A percentile compares a stretch with the other conserved stretches of the same genome.
Evolutionary conservation across 2,329 filamentous ascomycete species (phyloP).

Genomic region (Arachnomyces sp.): DNA sequence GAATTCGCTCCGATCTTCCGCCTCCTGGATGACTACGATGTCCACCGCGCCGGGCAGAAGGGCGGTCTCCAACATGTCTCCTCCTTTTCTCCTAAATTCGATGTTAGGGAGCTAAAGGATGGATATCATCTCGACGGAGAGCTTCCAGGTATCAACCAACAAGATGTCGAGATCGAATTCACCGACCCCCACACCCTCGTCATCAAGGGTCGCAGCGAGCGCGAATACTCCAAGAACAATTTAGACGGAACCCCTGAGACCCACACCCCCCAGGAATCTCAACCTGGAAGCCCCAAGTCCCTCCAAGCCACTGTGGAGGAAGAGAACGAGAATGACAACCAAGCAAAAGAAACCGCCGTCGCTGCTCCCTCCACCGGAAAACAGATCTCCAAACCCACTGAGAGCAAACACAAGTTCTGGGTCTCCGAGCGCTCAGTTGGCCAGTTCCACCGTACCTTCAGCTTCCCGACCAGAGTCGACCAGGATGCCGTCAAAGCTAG

Average conservation of each 20-base stretch:
- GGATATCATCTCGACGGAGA: constrained; percentile 40
- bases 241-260: constrained; percentile 9
- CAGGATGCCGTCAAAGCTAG: constrained; percentile 53
- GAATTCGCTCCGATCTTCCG: constrained; percentile 37
- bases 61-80: constrained; percentile 11
- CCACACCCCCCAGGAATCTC: too few relatives aligned
- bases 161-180: constrained; percentile 41
- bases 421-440: constrained; percentile 51
- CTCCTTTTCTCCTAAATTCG: constrained; percentile 34
- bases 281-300: constrained; percentile 13
- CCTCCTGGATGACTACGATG: constrained; percentile 35
- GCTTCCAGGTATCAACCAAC: constrained; percentile 36
- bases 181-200: constrained; percentile 37
- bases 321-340: constrained; percentile 29
- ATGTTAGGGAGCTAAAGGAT: constrained; percentile 35
- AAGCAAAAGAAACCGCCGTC: constrained; percentile 4
- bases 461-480: constrained; percentile 49
- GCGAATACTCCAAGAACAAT: constrained; percentile 21
- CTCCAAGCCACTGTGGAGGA: constrained; percentile 49
- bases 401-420: constrained; percentile 43
- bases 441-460: constrained; percentile 51
- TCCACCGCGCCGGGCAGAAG: constrained; percentile 20
- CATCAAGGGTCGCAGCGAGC: constrained; percentile 34
- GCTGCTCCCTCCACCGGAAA: constrained; percentile 9
- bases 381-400: constrained; percentile 22